phyloP scores from a whole-genome alignment of 1,139 yeast genomes.

The Kluyveromyces sp. region DNA sequence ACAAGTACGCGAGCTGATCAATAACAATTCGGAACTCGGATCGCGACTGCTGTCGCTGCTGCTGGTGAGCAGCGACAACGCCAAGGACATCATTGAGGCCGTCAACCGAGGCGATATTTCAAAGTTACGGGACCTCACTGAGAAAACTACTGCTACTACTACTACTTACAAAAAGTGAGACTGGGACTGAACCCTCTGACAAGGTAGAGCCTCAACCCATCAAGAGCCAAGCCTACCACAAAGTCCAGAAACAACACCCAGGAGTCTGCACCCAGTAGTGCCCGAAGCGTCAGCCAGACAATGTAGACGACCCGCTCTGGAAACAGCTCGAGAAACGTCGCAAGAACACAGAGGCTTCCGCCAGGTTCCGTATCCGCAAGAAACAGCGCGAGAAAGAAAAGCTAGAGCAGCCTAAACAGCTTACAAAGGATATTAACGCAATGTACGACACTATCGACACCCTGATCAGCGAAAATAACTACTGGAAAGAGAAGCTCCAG shows the following conservation, averaged over 20 bases:
- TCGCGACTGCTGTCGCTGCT: conserved; percentile 24
- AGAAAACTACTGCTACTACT: neutral
- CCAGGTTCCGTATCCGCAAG: conserved; percentile 26
- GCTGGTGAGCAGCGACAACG: conserved; percentile 25
- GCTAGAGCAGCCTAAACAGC: conserved; percentile 14
- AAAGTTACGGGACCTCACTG: conserved; percentile 3
- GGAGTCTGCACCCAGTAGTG: neutral
- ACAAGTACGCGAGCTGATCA: conserved; percentile 18
- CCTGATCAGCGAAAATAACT: conserved; percentile 21
- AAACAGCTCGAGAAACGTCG: conserved; percentile 16
- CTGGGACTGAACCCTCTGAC: neutral
- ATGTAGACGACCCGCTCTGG: conserved; percentile 5
- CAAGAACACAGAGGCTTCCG: conserved; percentile 28
- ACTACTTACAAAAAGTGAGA: neutral
- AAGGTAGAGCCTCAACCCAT: neutral
- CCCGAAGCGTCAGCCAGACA: neutral
- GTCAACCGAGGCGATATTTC: conserved; percentile 18
- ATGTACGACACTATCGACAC: conserved; percentile 20
- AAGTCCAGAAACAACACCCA: neutral
- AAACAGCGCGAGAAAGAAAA: conserved; percentile 23
- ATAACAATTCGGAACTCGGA: conserved; percentile 26
- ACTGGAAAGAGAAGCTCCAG: conserved; percentile 22
- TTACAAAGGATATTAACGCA: conserved; percentile 18
- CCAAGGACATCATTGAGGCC: conserved; percentile 23
- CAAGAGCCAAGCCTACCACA: neutral